These are phyloP conservation scores for Cyclospora cayetanensis DNA, from an alignment of 169 alveolate species.

Conservation along the genomic window DNA sequence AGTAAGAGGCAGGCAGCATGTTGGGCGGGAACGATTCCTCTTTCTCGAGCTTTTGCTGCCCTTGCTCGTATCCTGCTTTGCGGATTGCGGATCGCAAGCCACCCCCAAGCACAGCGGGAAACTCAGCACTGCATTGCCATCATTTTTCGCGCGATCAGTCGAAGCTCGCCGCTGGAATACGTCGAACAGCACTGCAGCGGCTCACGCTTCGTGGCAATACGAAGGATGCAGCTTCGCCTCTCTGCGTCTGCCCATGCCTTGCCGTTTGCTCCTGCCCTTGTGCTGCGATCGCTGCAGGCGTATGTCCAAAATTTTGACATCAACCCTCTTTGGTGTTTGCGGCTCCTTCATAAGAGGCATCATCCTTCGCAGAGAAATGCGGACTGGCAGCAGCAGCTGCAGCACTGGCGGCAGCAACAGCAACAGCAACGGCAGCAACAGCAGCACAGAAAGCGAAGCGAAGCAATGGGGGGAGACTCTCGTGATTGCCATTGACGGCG, in stretches of 20 bases:
- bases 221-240: background rate
- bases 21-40: too few relatives aligned
- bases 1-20: background rate
- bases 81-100: too few relatives aligned
- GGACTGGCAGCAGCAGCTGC: background rate
- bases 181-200: too few relatives aligned
- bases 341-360: background rate
- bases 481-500: conserved; percentile 36
- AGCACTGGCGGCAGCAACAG: too few relatives aligned
- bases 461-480: conserved; percentile 34
- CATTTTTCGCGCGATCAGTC: too few relatives aligned
- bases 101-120: too few relatives aligned
- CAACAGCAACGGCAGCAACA: conserved; percentile 17
- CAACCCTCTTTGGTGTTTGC: conserved; percentile 5
- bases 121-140: too few relatives aligned
- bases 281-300: conserved; percentile 46
- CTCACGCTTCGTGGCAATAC: too few relatives aligned
- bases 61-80: too few relatives aligned
- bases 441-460: background rate
- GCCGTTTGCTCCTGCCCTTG: background rate
- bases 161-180: too few relatives aligned
- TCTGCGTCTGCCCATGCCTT: background rate
- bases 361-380: background rate
- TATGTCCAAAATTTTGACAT: background rate
- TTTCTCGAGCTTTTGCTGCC: background rate